A percentile compares a stretch with the other conserved stretches of the same genome.
phyloP scores from a whole-genome alignment of 306 rosid genomes.

The Fragaria vesca region DNA sequence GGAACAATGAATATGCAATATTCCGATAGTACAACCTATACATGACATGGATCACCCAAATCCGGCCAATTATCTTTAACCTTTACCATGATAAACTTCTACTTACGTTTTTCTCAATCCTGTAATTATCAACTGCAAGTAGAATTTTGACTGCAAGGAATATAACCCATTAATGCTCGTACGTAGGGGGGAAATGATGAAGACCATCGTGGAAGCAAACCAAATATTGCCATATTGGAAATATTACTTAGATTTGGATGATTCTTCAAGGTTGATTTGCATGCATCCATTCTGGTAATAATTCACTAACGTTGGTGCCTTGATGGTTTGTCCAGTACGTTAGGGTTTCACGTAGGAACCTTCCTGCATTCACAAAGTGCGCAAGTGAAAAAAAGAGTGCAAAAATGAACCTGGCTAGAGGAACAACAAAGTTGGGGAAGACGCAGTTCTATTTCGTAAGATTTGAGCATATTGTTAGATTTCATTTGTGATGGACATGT shows the following conservation, averaged over 20 bases:
- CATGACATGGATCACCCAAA: not conserved
- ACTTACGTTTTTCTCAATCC: not conserved
- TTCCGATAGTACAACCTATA: not conserved
- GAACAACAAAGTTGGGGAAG: not conserved
- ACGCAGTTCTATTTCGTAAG: not conserved
- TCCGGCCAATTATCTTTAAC: not conserved
- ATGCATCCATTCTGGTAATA: not conserved
- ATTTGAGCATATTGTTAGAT: not conserved
- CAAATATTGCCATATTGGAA: not conserved
- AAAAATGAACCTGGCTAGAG: not conserved
- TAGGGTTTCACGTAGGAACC: not conserved
- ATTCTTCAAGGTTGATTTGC: not conserved
- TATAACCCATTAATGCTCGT: not conserved
- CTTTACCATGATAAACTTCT: not conserved
- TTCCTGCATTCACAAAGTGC: not conserved
- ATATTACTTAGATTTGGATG: not conserved
- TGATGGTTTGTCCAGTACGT: constrained; percentile 11
- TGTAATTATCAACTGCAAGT: not conserved
- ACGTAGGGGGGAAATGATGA: not conserved
- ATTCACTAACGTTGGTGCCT: not conserved
- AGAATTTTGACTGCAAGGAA: not conserved
- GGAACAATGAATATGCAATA: not conserved
- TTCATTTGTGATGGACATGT: not conserved
- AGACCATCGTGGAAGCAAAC: not conserved
- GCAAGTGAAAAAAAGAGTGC: not conserved